Conservation (phyloP, 1,139 yeast genomes). For the Protomyces inundatus region DNA sequence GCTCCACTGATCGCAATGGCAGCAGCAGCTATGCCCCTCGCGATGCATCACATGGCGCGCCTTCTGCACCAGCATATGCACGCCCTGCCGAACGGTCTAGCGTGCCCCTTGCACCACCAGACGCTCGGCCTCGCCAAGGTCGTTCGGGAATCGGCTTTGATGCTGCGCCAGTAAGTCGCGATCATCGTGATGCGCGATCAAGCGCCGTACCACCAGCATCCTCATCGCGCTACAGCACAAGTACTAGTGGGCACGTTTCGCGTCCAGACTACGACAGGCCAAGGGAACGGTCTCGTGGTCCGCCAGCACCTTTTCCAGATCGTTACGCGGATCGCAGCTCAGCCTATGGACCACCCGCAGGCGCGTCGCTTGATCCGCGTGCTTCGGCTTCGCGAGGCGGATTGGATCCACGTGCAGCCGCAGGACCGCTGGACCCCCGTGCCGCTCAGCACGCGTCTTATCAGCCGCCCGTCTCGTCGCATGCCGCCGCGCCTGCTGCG, state of each 20-base stretch:
- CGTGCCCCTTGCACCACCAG: background rate
- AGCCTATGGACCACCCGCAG: too few species aligned
- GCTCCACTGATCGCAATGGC: background rate
- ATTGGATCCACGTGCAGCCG: slow-evolving; percentile 3
- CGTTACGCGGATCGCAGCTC: too few species aligned
- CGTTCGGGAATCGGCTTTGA: slow-evolving; percentile 20
- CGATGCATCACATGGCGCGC: background rate
- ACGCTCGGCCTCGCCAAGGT: slow-evolving; percentile 12
- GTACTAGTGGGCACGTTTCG: too few species aligned
- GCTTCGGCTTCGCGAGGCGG: background rate
- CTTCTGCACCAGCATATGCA: slow-evolving; percentile 3
- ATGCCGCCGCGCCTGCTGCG: slow-evolving; percentile 13
- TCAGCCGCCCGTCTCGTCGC: background rate
- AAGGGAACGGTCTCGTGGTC: background rate
- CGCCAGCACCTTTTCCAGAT: background rate
- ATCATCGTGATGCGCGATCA: background rate
- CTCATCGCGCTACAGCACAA: background rate
- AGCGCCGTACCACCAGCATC: background rate
- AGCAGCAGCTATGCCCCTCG: background rate
- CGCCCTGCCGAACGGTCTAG: background rate
- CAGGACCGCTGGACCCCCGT: slow-evolving; percentile 13
- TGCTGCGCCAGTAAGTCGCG: background rate
- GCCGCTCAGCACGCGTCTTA: slow-evolving; percentile 20
- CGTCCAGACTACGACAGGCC: background rate
- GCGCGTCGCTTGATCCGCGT: too few species aligned